A percentile compares a stretch with the other conserved stretches of the same genome.
Evolutionary conservation across 306 rosid genomes (phyloP).

Genomic region (Amphicarpaea edgeworthii): DNA sequence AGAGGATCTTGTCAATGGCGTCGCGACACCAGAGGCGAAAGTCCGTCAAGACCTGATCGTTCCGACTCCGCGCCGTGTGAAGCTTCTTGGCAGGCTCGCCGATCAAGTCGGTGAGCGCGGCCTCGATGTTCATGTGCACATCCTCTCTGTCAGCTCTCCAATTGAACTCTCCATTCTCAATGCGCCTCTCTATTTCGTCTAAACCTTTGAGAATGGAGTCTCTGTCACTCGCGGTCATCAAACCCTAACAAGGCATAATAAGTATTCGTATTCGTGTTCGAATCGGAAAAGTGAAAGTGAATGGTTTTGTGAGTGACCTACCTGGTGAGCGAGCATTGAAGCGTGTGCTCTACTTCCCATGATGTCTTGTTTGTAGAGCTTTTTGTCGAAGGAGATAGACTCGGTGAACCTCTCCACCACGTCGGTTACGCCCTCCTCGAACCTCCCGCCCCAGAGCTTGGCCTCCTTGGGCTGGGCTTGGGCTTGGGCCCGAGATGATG

Average conservation of each 20-base stretch:
- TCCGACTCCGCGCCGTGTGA: slow-evolving; percentile 91
- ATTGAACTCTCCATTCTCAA: slow-evolving; percentile 77
- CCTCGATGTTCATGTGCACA: slow-evolving; percentile 98
- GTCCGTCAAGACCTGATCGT: slow-evolving; percentile 86
- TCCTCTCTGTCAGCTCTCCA: slow-evolving; percentile 98
- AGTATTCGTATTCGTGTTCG: neutral
- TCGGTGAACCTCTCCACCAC: slow-evolving; percentile 91
- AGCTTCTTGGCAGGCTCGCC: slow-evolving; percentile 98
- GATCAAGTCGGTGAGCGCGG: slow-evolving; percentile 85
- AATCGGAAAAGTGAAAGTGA: neutral
- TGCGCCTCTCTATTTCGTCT: slow-evolving; percentile 68
- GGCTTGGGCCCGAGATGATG: slow-evolving; percentile 28
- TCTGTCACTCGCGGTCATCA: slow-evolving; percentile 69
- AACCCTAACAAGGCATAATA: slow-evolving; percentile 54
- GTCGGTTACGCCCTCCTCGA: slow-evolving; percentile 86
- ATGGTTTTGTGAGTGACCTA: neutral
- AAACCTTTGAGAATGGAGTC: slow-evolving; percentile 80
- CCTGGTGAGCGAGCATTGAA: slow-evolving; percentile 94
- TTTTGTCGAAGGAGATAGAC: slow-evolving; percentile 87
- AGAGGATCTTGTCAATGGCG: slow-evolving; percentile 75
- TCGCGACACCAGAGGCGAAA: slow-evolving; percentile 91
- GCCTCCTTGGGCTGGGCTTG: slow-evolving; percentile 64
- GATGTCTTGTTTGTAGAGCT: slow-evolving; percentile 87
- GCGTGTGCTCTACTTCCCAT: slow-evolving; percentile 93
- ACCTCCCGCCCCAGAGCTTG: slow-evolving; percentile 99